Base-by-base conservation (phyloP, 306 rosid species). In the Amphicarpaea edgeworthii region DNA sequence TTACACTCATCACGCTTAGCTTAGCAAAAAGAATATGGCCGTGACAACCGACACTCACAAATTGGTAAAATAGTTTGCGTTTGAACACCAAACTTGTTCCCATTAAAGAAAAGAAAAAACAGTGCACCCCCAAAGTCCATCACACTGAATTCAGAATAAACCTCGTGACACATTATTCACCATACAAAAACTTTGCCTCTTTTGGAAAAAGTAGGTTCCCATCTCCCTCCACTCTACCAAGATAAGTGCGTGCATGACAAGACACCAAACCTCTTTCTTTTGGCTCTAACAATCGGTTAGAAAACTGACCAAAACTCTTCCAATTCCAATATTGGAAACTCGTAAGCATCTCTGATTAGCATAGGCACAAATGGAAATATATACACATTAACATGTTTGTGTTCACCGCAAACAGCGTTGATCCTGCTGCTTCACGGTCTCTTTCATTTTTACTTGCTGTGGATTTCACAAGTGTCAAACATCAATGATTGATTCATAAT, bases 271-370 rank as follows among this genome's bases (percentile, higher is more conserved):
- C 71, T 72, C 82, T 79, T 79, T 50, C n/a, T 61, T 76, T 58
- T 37, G 77, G 73, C 58, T 0, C 77, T 38, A 61, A 79, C 77
- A 75, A 34, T 58, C 41, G 72, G 80, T 81, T 76, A 34, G 43
- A 60, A 80, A 70, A 60, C 64, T 50, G 41, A 65, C 32, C 57
- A 50, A 75, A 79, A 83, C 69, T 83, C 87, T n/a, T 81, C 4
- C 10, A 4, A 74, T 83, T 54, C 77, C 88, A 72, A 43, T 51
- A 59, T 82, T 79, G 72, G 88, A 81, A 85, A 85, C 77, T 75
- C 82, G 85, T 72, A 81, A 75, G 19, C 80, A 12, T 51, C 72
- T 78, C 26, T 38, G 23, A 45, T 81, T 74, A 42, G 55, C 38
- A 76, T 81, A 70, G 55, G 7, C 79, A 38, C 54, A 58, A 62